phyloP scores from a whole-genome alignment of 495 filamentous ascomycete species.

The Parmelia sp. region DNA sequence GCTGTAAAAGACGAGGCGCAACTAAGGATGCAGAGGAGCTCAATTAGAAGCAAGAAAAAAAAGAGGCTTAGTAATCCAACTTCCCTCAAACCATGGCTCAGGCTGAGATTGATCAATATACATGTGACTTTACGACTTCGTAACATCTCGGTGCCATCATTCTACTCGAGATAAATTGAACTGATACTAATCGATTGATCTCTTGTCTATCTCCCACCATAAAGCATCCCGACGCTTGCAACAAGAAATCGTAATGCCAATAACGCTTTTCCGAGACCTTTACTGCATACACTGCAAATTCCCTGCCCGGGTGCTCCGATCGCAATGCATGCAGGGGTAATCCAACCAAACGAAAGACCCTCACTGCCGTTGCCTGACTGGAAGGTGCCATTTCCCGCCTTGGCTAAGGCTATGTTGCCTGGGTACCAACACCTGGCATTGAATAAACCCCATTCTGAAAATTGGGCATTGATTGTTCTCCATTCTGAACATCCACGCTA shows the following conservation, averaged over 20 bases:
- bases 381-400: neutral
- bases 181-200: neutral
- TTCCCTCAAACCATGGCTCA: too few species aligned
- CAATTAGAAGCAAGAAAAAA: too few species aligned
- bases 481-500: slow-evolving; percentile 19
- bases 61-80: neutral
- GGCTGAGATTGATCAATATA: too few species aligned
- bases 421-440: slow-evolving; percentile 19
- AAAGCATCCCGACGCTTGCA: neutral
- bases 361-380: neutral
- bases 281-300: neutral
- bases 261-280: slow-evolving; percentile 1
- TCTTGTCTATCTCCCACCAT: neutral
- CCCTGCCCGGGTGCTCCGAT: neutral
- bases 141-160: neutral
- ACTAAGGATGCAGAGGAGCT: too few species aligned
- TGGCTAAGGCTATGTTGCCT: slow-evolving; percentile 5
- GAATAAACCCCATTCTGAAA: slow-evolving; percentile 27
- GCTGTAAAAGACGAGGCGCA: too few species aligned
- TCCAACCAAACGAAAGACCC: neutral
- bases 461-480: slow-evolving; percentile 26
- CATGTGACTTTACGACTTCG: too few species aligned
- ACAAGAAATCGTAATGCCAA: neutral
- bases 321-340: slow-evolving; percentile 10
- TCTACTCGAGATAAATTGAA: neutral